Evolutionary conservation across 2,329 filamentous ascomycete genomes (phyloP), one percentile per base, ranked within the genome.

Genomic region (Fusarium penzigii): DNA sequence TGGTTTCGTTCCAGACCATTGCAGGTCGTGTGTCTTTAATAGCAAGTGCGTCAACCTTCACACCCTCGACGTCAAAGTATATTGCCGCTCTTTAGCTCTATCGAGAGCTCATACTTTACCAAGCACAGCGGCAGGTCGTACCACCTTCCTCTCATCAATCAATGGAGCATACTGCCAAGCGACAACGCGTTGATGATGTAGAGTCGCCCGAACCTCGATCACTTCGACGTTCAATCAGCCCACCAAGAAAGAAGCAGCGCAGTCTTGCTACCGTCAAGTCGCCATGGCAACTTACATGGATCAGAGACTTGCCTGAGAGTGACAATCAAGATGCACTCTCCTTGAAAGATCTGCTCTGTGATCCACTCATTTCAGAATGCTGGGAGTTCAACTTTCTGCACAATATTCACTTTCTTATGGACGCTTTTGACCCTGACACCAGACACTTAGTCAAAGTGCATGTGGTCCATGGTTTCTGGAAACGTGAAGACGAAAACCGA

Each of bases 371-470:
- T 49, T 79, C 81, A 39, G 83, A 88, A 64, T 84, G 82, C 57
- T 89, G 86, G 86, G 78, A 86, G 49, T 89, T 89, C 69, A 89
- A 89, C 63, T 89, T 75, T 49, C 65, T 88, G 2, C 82, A 88
- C 56, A 81, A 88, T 58, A 68, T 86, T 12, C 70, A 75, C 40
- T 86, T 84, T 53, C 63, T 85, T 17, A 75, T 84, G 73, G 63
- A 68, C 20, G 76, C 80, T 5, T 78, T 86, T 48, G 79, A 85
- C 55, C 60, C 70, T 7, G 80, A 82, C 49, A 77, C 75, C 3
- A 74, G 74, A 9, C 64, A 74, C 20, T 66, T 78, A 3, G 76
- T 84, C 36, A 71, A 77, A 17, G 72, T 85, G 2, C 80, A 84
- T 51, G 63, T 86, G 20, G 74, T 86, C 1, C 83, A 86, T 54